phyloP scores from a whole-genome alignment of 257 asterid genomes.

The Orobanche coerulescens region DNA sequence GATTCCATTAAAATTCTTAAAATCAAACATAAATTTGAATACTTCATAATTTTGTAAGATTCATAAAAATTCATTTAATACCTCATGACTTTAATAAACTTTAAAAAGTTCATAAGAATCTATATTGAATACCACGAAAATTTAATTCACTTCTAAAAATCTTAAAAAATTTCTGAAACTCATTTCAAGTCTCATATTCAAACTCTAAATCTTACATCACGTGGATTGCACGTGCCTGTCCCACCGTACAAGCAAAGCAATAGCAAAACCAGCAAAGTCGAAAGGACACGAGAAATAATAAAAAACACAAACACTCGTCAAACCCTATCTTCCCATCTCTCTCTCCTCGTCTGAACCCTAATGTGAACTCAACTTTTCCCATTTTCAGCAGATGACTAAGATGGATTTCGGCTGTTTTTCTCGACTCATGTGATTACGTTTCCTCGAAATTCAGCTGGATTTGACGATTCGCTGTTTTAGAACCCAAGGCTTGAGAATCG shows the following conservation, averaged over 20 bases:
- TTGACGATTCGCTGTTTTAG: conserved; percentile 33
- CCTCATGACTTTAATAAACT: no score
- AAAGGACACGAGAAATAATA: background rate
- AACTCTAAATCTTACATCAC: background rate
- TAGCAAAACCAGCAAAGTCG: background rate
- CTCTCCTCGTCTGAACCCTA: conserved; percentile 36
- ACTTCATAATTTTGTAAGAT: no score
- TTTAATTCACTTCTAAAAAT: no score
- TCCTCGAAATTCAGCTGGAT: conserved; percentile 35
- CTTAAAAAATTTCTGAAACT: no score
- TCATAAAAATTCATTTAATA: no score
- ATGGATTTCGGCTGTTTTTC: conserved; percentile 30
- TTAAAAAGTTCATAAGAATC: no score
- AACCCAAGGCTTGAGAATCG: conserved; percentile 26
- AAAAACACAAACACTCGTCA: conserved; percentile 35
- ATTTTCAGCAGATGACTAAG: conserved; percentile 22
- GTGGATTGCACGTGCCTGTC: background rate
- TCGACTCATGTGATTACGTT: conserved; percentile 22
- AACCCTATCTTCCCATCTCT: conserved; percentile 42
- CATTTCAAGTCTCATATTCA: no score
- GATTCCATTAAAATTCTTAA: no score
- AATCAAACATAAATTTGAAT: no score
- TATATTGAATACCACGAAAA: no score
- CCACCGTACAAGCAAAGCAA: conserved; percentile 7
- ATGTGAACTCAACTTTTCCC: conserved; percentile 15